A percentile compares a stretch with the other conserved stretches of the same genome.
These are phyloP conservation scores for Raphanus sativus DNA, from an alignment of 345 rosid genomes.

Conservation along the genomic window DNA sequence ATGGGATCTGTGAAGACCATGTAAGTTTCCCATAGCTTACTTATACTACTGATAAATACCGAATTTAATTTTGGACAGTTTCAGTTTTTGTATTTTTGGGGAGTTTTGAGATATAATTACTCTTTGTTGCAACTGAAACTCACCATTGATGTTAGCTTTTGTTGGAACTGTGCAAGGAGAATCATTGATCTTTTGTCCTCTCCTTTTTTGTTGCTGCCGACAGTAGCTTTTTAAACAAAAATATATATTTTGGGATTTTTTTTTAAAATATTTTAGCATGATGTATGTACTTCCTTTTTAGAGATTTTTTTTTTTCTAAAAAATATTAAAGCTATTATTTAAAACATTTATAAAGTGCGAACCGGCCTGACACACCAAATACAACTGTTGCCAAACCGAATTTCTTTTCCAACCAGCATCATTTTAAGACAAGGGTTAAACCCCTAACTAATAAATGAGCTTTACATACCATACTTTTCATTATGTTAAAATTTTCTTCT, in stretches of 20 bases:
- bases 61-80: slow-evolving; percentile 30
- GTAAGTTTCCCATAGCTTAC: slow-evolving; percentile 50
- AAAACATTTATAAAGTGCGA: background rate
- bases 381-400: background rate
- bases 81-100: slow-evolving; percentile 19
- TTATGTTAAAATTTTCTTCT: background rate
- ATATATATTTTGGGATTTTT: background rate
- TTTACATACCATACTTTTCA: no score
- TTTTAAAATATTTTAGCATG: background rate
- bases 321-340: background rate
- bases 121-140: slow-evolving; percentile 35
- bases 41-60: background rate
- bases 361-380: no score
- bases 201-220: slow-evolving; percentile 24
- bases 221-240: slow-evolving; percentile 4
- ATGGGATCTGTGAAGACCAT: slow-evolving; percentile 43
- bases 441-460: background rate
- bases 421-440: background rate
- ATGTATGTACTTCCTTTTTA: background rate
- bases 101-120: slow-evolving; percentile 10
- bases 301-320: background rate
- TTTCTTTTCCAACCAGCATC: background rate
- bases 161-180: slow-evolving; percentile 21
- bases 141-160: slow-evolving; percentile 21
- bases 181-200: background rate